Conservation (phyloP, 345 rosid genomes). For the Geranium brycei region DNA sequence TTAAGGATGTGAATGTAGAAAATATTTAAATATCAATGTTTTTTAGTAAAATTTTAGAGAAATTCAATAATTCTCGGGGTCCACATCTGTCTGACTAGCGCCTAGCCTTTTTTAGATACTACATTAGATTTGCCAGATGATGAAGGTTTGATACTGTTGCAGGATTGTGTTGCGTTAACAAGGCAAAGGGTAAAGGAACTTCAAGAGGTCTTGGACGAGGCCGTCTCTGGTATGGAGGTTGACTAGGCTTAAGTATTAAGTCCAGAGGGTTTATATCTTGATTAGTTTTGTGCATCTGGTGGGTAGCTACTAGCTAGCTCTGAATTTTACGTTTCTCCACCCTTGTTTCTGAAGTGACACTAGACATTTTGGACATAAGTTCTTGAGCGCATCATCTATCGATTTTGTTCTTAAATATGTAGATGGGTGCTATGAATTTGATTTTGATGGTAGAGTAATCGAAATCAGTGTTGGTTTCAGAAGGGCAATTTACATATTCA, state of each 20-base stretch:
- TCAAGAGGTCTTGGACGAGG: constrained; percentile 34
- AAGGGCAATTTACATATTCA: too few species aligned
- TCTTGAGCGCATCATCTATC: background rate
- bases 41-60: too few species aligned
- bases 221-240: constrained; percentile 42
- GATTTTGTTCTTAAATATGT: background rate
- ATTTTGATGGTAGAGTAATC: too few species aligned
- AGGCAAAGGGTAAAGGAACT: constrained; percentile 51
- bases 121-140: too few species aligned
- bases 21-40: too few species aligned
- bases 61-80: too few species aligned
- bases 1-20: too few species aligned
- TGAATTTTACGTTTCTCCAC: background rate
- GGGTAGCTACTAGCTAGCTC: background rate
- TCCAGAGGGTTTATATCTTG: constrained; percentile 29
- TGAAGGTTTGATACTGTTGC: constrained; percentile 15
- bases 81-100: too few species aligned
- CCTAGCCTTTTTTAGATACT: too few species aligned
- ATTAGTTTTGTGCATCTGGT: background rate
- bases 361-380: background rate
- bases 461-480: too few species aligned
- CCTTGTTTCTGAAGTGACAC: background rate
- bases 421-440: too few species aligned
- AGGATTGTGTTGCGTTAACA: constrained; percentile 53
- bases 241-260: constrained; percentile 36